phyloP scores from a whole-genome alignment of 768 basidiomycete species.

The Leccinum pellstonianum region DNA sequence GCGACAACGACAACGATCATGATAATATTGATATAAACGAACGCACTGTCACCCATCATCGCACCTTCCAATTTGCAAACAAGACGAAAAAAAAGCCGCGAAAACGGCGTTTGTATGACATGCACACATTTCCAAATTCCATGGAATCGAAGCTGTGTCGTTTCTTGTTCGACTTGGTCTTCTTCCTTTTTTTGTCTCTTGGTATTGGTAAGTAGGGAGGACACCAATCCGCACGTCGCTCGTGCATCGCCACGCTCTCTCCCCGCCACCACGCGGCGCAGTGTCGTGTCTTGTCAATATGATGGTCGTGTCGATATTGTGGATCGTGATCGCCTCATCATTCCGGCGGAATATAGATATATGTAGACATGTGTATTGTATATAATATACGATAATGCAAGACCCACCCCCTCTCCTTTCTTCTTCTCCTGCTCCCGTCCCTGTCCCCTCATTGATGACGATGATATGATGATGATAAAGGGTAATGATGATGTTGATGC shows the following conservation, averaged over 20 bases:
- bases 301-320: background rate
- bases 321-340: constrained; percentile 9
- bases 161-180: background rate
- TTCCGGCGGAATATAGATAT: background rate
- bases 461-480: background rate
- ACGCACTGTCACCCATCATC: background rate
- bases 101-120: background rate
- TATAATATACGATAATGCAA: background rate
- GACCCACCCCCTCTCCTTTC: background rate
- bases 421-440: background rate
- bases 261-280: background rate
- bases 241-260: constrained; percentile 3
- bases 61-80: constrained; percentile 4
- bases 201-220: background rate
- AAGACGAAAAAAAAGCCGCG: constrained; percentile 1
- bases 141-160: constrained; percentile 9
- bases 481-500: background rate
- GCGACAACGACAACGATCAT: background rate
- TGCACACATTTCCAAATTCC: constrained; percentile 20
- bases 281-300: background rate
- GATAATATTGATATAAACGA: background rate
- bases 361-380: background rate
- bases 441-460: constrained; percentile 16
- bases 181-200: background rate
- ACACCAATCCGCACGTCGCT: constrained; percentile 1